Base-by-base conservation (phyloP, 495 filamentous ascomycete genomes). In the Clohesyomyces aquaticus region DNA sequence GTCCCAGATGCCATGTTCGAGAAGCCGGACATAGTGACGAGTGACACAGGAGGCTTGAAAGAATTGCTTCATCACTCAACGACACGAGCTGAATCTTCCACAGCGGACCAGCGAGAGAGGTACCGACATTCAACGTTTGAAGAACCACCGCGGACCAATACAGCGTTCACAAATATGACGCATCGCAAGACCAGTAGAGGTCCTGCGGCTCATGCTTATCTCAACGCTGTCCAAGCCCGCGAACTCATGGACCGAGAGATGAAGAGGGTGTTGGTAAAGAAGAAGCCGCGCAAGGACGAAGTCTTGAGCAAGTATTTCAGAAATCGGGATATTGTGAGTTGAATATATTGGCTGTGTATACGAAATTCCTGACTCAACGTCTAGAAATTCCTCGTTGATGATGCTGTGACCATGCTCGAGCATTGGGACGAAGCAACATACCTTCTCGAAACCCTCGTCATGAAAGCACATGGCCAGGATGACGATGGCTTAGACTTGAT, bases 401-500 rank as follows among this genome's bases (percentile, higher is more conserved):
- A 74, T 53, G 62, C 55, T 3, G 43, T 26, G 8, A 65, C 29
- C 8, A 74, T 73, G 65, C 11, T 21, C 2, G 22, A 12, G 0
- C 49, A 71, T 46, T 76, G 74, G 74, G 14, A 45, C 14, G 61
- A 70, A 27, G 72, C 64, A 23, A 69, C 51, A 0, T 65, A 60
- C 35, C 4, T 74, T 0, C 55, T 73, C 2, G 53, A 65, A 35
- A 69, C 72, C 6, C 60, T 75, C 2, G 68, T 66, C 12, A 69
- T 69, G 72, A 72, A 73, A 49, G 59, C 66, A 10, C 23, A 62
- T 3, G 63, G 64, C 6, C 61, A 67, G 10, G 74, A 76, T 35
- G 52, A 56, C 29, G 69, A 76, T 55, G 74, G 74, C 10, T 62
- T 71, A 43, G 74, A 76, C 43, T 14, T 73, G 14, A 27, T 25